A percentile compares a stretch with the other conserved stretches of the same genome.
phyloP scores from a whole-genome alignment of 192 early-diverging fungal species.

The Coemansia javaensis region DNA sequence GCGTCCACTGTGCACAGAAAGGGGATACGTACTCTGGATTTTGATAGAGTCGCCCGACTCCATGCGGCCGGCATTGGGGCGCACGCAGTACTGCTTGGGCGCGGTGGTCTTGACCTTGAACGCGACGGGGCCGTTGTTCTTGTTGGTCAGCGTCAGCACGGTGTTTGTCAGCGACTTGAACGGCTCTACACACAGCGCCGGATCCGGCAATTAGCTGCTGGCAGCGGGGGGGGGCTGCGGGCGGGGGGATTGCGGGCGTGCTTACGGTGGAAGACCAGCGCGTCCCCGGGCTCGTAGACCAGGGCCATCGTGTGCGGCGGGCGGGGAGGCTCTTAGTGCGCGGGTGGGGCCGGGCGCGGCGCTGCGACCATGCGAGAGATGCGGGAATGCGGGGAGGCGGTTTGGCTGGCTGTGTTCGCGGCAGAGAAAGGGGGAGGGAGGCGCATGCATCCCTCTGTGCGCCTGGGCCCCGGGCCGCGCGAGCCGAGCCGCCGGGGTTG shows the following conservation, averaged over 20 bases:
- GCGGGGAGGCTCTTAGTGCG: background rate
- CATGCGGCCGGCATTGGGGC: slow-evolving; percentile 85
- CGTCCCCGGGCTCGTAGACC: slow-evolving; percentile 55
- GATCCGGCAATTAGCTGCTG: too few relatives aligned
- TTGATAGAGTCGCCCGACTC: slow-evolving; percentile 60
- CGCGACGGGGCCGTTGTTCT: slow-evolving; percentile 64
- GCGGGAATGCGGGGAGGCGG: too few relatives aligned
- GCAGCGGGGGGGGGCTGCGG: too few relatives aligned
- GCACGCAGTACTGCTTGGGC: slow-evolving; percentile 94
- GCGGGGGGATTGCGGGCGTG: background rate
- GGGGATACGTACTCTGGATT: slow-evolving; percentile 63
- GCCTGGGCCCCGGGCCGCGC: too few relatives aligned
- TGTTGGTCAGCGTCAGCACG: slow-evolving; percentile 58
- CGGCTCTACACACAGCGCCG: slow-evolving; percentile 64
- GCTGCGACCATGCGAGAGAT: too few relatives aligned
- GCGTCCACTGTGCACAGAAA: too few relatives aligned
- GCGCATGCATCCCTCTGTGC: too few relatives aligned
- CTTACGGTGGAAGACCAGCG: slow-evolving; percentile 61
- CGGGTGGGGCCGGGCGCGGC: too few relatives aligned
- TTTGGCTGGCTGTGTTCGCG: too few relatives aligned
- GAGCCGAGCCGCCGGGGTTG: too few relatives aligned
- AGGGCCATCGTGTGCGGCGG: slow-evolving; percentile 49
- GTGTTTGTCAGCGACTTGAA: slow-evolving; percentile 59
- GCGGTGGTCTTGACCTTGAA: slow-evolving; percentile 99
- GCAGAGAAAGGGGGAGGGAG: background rate